Evolutionary conservation across 2,329 filamentous ascomycete genomes (phyloP), one percentile per base, ranked within the genome.

Genomic region (Phaeosphaeria sp.): DNA sequence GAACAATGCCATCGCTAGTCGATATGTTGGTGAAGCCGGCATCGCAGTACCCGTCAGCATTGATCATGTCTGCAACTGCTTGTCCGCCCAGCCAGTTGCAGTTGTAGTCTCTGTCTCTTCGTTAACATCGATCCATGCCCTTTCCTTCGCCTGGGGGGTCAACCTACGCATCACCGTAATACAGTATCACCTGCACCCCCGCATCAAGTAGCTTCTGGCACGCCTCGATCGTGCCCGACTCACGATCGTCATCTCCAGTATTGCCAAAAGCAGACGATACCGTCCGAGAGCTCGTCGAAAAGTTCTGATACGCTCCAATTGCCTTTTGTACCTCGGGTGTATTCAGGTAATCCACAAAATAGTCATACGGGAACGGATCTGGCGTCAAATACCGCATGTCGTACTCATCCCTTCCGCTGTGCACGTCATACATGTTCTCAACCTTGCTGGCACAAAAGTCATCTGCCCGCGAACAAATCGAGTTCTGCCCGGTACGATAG

Each of bases 261-360:
- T 64, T 74, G 0, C 66, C 70, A 65, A 85, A 85, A 0, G 81
- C 80, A 4, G 57, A 63, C 41, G 68, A 67, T 1, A 85, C 82
- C 0, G 80, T 75, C 56, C 69, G 79, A 57, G 79, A 82, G 33
- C 72, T 75, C 3, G 73, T 71, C 2, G 83, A 83, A 75, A 83
- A 90, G 70, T 89, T 90, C 54, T 82, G 81, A 64, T 76, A 85
- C 0, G 84, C 86, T 10, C 87, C 87, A 54, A 89, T 83, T 0
- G 85, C 86, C n/a, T 76, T 67, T 62, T 85, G 85, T 1, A 88
- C 81, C 11, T 77, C 69, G 0, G 81, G 76, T 1, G 78, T 80
- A 72, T 89, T 89, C 30, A 89, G 79, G 67, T 87, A 89, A n/a
- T 81, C 76, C 13, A 76, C 71, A 63, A 83, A 88, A 72, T 83